phyloP scores from a whole-genome alignment of 23 red algal species.

The Cyanidioschyzon merolae region DNA sequence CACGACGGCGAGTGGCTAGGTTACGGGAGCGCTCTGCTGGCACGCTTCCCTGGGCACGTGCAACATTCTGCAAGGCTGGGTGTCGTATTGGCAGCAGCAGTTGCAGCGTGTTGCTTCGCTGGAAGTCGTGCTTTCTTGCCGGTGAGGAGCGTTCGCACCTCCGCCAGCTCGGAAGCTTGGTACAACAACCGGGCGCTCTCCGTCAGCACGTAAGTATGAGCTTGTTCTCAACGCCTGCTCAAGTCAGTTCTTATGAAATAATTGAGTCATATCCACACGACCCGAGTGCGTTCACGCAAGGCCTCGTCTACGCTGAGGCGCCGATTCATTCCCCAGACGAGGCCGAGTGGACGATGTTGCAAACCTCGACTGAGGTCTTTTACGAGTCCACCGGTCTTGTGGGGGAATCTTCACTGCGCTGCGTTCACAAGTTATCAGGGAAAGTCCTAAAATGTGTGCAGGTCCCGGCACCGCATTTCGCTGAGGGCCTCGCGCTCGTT shows the following conservation, averaged over 20 bases:
- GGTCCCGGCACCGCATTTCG: slow-evolving; percentile 3
- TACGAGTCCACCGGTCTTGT: slow-evolving; percentile 10
- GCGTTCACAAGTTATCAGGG: background rate
- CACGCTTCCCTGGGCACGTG: too few species aligned
- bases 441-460: background rate
- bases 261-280: slow-evolving; percentile 12
- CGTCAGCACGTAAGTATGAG: background rate
- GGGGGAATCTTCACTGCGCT: background rate
- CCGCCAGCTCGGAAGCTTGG: too few species aligned
- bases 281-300: slow-evolving; percentile 4
- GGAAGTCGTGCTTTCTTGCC: too few species aligned
- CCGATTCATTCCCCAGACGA: background rate
- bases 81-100: too few species aligned
- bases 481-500: slow-evolving; percentile 2
- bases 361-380: background rate
- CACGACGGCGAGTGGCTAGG: too few species aligned
- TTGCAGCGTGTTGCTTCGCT: too few species aligned
- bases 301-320: slow-evolving; percentile 1
- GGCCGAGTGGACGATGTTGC: background rate
- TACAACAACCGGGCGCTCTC: too few species aligned
- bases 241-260: background rate
- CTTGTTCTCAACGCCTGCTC: background rate
- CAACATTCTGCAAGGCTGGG: too few species aligned
- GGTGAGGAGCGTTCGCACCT: too few species aligned
- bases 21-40: too few species aligned